Percentiles rank a stretch among this genome's conserved stretches.
phyloP scores from a whole-genome alignment of 2,329 filamentous ascomycete genomes.

The Chaetomium sp. region DNA sequence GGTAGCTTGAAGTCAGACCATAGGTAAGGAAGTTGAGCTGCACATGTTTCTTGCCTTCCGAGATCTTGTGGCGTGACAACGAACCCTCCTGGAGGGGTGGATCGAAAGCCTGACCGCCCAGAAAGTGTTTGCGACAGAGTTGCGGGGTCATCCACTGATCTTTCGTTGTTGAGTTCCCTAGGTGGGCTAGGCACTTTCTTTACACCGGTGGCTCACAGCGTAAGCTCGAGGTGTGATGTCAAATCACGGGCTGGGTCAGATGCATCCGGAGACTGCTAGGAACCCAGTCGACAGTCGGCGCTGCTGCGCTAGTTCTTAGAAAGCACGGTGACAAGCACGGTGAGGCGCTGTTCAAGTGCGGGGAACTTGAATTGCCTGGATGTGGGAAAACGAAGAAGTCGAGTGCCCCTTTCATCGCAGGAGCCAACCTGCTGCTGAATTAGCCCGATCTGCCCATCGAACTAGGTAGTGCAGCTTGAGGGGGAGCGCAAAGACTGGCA shows the following conservation, averaged over 20 bases:
- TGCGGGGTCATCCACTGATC: background rate
- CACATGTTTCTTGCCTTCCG: background rate
- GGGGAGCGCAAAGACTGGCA: background rate
- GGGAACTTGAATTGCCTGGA: background rate
- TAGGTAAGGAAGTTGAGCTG: background rate
- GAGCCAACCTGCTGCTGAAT: background rate
- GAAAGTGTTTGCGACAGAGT: constrained; percentile 4
- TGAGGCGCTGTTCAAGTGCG: background rate
- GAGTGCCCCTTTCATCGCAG: background rate
- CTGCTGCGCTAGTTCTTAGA: background rate
- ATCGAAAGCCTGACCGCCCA: background rate
- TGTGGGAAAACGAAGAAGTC: background rate
- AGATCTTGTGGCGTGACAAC: background rate
- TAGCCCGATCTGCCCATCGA: background rate
- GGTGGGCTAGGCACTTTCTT: background rate
- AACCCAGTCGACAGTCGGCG: background rate
- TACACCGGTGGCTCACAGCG: background rate
- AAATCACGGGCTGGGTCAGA: constrained; percentile 5
- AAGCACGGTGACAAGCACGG: constrained; percentile 6
- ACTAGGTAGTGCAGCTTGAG: background rate
- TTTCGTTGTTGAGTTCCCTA: background rate
- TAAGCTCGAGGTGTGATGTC: constrained; percentile 3
- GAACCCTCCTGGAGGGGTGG: background rate
- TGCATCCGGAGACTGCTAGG: background rate
- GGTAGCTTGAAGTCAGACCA: too few species aligned